Evolutionary conservation across 2,329 filamentous ascomycete species (phyloP).

Genomic region (Rhinocladiella similis): DNA sequence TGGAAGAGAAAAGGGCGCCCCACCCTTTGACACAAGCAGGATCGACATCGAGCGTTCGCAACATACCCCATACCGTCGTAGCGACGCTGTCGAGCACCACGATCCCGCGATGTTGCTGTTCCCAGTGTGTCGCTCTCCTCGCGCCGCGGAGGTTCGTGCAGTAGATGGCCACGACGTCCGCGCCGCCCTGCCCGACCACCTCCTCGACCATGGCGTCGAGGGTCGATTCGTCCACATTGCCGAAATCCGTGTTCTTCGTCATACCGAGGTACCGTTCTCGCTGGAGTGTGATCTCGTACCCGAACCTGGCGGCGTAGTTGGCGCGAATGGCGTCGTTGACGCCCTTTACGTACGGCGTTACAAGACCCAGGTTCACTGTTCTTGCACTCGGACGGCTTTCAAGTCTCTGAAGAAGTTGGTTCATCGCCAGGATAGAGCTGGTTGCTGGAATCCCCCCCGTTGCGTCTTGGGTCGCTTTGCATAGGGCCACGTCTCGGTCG

Average conservation of each 20-base stretch:
- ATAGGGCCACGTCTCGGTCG: slow-evolving; percentile 42
- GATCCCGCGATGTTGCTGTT: slow-evolving; percentile 32
- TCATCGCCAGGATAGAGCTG: slow-evolving; percentile 44
- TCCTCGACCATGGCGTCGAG: slow-evolving; percentile 18
- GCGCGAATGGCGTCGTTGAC: slow-evolving; percentile 44
- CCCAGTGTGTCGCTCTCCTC: slow-evolving; percentile 41
- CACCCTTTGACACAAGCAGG: slow-evolving; percentile 32
- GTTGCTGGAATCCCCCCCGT: slow-evolving; percentile 40
- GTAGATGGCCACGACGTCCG: slow-evolving; percentile 41
- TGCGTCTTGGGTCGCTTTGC: slow-evolving; percentile 37
- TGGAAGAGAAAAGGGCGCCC: slow-evolving; percentile 38
- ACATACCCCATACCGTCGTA: slow-evolving; percentile 45
- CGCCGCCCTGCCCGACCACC: slow-evolving; percentile 28
- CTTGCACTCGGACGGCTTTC: slow-evolving; percentile 3
- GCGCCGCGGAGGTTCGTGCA: slow-evolving; percentile 48
- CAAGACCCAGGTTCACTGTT: slow-evolving; percentile 35
- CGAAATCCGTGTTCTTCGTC: slow-evolving; percentile 42
- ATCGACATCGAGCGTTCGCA: slow-evolving; percentile 34
- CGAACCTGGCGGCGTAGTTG: slow-evolving; percentile 33
- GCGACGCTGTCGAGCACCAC: slow-evolving; percentile 45
- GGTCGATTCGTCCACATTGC: slow-evolving; percentile 34
- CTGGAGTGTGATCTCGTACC: slow-evolving; percentile 3
- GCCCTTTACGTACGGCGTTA: slow-evolving; percentile 46
- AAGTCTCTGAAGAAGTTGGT: slow-evolving; percentile 29
- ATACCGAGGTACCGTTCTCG: slow-evolving; percentile 37